Base-by-base conservation (phyloP, 2,329 filamentous ascomycete species). In the Fusarium tjaetaba region DNA sequence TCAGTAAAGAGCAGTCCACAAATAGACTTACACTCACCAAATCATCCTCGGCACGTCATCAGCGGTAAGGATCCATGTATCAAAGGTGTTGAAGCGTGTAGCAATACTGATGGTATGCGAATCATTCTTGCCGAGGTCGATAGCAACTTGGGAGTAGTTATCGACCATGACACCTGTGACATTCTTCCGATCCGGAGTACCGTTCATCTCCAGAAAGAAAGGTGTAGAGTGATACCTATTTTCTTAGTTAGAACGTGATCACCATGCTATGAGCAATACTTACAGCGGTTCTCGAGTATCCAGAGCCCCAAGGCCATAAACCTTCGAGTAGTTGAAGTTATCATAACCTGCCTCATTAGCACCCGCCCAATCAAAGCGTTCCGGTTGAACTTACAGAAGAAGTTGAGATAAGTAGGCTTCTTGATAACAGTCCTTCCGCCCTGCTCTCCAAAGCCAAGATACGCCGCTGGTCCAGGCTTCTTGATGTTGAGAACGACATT, bases 231-330 rank as follows among this genome's bases (percentile, higher is more conserved):
- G 61, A 7, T 63, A 63, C 3, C 61, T 63, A 4, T 1, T 4
- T 1, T 14, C 7, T 26, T 22, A 5, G 28, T 48, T 18, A 13
- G 5, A 13, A 16, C 1, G 4, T 15, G 6, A 14, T 4, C 1
- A 0, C 0, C 0, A 14, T 26, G 7, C 1, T 0, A 1, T n/a
- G 4, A 14, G 2, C 2, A 14, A 13, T 6, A 46, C 60, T 22
- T 16, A 63, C 61, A 63, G 18, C 7, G 61, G 61, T 9, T 63
- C 61, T 36, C 61, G n/a, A 10, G 26, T 41, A 14, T 63, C 61
- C 5, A 63, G 18, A 2, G 61, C 61, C 15, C 61, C 61, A 9
- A 41, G 14, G 1, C 61, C 53, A 11, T 63, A 63, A 9, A 63
- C 61, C 4, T 63, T 63, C 0, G 14, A 24, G 7, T 60, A 63